Evolutionary conservation across 495 filamentous ascomycete genomes (phyloP), one percentile per base, ranked within the genome.

Genomic region (Tuber borchii): DNA sequence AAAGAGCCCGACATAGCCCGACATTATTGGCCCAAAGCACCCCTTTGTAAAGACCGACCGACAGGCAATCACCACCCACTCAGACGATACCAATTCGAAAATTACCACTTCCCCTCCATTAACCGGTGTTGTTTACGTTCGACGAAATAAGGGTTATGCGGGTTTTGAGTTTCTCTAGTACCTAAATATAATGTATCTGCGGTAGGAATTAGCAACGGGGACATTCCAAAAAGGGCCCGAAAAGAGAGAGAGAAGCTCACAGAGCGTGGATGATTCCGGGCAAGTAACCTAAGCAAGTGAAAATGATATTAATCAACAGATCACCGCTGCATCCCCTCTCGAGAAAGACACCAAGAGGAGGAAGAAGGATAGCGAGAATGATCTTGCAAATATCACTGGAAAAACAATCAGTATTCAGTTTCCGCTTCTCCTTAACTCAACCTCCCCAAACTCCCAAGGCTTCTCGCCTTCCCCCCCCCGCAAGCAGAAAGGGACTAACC

Each of bases 261-360:
- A 83, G 73, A 31, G 81, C 81, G 31, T 83, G 81, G 34, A 82
- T 77, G n/a, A 82, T 82, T 14, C 91, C 92, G 46, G 92, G 92
- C 75, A 94, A 87, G 86, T 90, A 94, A 83, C 91, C 92, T 83
- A 97, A 87, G 80, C 94, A 90, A 65, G 93, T 96, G 84, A 97
- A 86, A 81, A 93, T 88, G 86, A 97, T 91, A 87, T 95, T 97
- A 88, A 97, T 93, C 82, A 83, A 65, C 22, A 83, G 74, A 43
- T 80, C 81, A 8, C 71, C 71, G 31, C 43, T 74, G 39, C 82
- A 83, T 7, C 82, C 82, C n/a, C 73, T 78, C 82, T 96, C 92
- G 75, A 97, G 89, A 89, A 97, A 97, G 83, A 97, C 94, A 85
- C 93, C 93, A 70, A 97, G 87, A 77, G 94, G 94, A 69, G 94